Percentiles rank a stretch among this genome's conserved stretches.
Conservation (phyloP, 2,329 filamentous ascomycete genomes). For the Fusarium sp. region DNA sequence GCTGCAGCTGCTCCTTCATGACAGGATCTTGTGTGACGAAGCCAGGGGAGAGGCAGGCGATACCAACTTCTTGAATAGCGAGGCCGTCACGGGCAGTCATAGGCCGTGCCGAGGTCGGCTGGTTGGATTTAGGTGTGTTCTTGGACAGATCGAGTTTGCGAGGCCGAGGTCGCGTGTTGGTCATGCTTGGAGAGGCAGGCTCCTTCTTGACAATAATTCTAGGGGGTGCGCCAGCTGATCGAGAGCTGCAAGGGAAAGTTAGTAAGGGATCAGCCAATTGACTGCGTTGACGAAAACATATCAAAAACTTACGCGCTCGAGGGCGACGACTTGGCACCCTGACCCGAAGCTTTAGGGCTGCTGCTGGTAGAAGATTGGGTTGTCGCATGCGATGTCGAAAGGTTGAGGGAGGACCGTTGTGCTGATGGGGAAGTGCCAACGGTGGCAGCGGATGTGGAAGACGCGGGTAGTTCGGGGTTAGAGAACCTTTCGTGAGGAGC, state of each 20-base stretch:
- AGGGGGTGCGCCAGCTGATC: constrained; percentile 63
- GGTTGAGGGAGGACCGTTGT: constrained; percentile 57
- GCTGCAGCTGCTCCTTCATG: constrained; percentile 94
- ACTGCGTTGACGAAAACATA: not conserved
- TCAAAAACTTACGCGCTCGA: constrained; percentile 67
- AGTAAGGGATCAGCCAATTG: constrained; percentile 31
- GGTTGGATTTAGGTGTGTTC: constrained; percentile 65
- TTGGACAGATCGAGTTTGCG: constrained; percentile 83
- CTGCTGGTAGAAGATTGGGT: constrained; percentile 65
- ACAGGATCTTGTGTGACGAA: constrained; percentile 97
- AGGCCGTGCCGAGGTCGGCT: constrained; percentile 75
- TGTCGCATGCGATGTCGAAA: constrained; percentile 58
- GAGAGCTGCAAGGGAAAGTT: constrained; percentile 26
- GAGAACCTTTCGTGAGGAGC: constrained; percentile 74
- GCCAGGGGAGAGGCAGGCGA: constrained; percentile 94
- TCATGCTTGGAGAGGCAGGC: constrained; percentile 85
- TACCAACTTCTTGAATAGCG: constrained; percentile 90
- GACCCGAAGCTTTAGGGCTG: constrained; percentile 63
- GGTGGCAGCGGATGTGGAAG: constrained; percentile 52
- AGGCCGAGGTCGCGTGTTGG: constrained; percentile 79
- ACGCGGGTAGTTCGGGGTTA: constrained; percentile 64
- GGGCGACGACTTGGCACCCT: constrained; percentile 67
- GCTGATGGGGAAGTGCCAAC: constrained; percentile 59
- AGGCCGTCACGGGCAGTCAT: constrained; percentile 84
- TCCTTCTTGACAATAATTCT: constrained; percentile 98